Percentiles rank a stretch among this genome's conserved stretches.
Conservation (phyloP, 805 yeast genomes). For the Teunomyces aglyptinius region DNA sequence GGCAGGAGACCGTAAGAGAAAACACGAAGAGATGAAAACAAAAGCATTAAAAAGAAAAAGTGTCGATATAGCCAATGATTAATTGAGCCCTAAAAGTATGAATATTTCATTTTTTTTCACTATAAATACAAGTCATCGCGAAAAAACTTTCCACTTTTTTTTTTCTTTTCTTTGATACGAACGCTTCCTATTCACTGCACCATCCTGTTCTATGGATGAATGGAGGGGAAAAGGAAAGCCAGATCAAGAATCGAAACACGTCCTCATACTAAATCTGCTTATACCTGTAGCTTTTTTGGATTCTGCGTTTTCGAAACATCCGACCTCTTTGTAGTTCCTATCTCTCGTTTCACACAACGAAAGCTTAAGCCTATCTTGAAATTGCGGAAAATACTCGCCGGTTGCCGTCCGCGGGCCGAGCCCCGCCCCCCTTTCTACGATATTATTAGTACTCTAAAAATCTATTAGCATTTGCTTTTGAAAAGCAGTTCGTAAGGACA, state of each 20-base stretch:
- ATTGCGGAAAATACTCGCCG: background rate
- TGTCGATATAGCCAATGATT: background rate
- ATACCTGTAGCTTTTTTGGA: constrained; percentile 24
- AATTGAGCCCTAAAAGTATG: constrained; percentile 1
- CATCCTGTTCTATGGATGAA: constrained; percentile 30
- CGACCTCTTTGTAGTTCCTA: background rate
- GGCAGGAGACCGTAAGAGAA: constrained; percentile 49
- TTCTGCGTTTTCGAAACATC: constrained; percentile 41
- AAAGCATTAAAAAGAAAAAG: background rate
- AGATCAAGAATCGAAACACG: constrained; percentile 27
- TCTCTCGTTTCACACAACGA: background rate
- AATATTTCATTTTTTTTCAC: background rate
- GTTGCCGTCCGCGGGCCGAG: no score
- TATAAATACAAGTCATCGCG: background rate
- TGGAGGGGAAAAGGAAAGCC: constrained; percentile 42
- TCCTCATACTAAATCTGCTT: constrained; percentile 35
- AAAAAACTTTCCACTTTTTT: constrained; percentile 5
- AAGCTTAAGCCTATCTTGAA: background rate
- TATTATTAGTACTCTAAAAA: background rate
- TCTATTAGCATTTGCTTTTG: background rate
- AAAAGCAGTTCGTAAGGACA: background rate
- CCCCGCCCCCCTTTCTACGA: no score
- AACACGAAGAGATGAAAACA: constrained; percentile 46
- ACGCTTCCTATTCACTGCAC: constrained; percentile 43
- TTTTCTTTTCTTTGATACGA: constrained; percentile 33